Conservation (phyloP, 352 stramenopile species). For the Pythium aquatile region DNA sequence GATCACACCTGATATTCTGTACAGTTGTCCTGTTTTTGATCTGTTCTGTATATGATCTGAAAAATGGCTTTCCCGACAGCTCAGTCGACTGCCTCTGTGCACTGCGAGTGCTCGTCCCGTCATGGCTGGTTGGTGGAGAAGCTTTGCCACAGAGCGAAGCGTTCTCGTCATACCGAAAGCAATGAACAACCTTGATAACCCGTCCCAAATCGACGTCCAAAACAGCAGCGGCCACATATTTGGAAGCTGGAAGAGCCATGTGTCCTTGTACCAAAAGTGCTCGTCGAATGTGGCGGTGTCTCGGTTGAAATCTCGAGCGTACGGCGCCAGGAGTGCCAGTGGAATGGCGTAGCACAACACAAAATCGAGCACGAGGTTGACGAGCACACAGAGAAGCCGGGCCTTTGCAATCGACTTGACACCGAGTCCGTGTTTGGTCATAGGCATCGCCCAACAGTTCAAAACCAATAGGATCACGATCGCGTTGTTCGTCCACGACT, state of each 20-base stretch:
- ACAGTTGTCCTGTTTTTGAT: too few relatives aligned
- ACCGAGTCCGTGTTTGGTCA: conserved; percentile 13
- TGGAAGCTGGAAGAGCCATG: conserved; percentile 29
- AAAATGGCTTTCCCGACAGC: too few relatives aligned
- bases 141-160: conserved; percentile 23
- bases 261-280: conserved; percentile 24
- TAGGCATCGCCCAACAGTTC: conserved; percentile 31
- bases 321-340: conserved; percentile 23
- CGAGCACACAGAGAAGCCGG: conserved; percentile 16
- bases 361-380: conserved; percentile 26
- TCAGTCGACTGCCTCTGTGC: too few relatives aligned
- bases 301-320: conserved; percentile 19
- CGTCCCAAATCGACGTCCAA: conserved; percentile 22
- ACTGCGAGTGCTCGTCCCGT: too few relatives aligned
- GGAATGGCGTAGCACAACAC: conserved; percentile 26
- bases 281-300: conserved; percentile 16
- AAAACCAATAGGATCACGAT: conserved; percentile 25
- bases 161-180: conserved; percentile 20
- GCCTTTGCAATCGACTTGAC: not conserved
- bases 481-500: conserved; percentile 26
- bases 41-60: too few relatives aligned
- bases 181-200: conserved; percentile 27
- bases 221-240: conserved; percentile 31
- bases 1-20: too few relatives aligned
- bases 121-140: not conserved